Evolutionary conservation across 345 rosid species (phyloP).

Genomic region (Acer yangbiense): DNA sequence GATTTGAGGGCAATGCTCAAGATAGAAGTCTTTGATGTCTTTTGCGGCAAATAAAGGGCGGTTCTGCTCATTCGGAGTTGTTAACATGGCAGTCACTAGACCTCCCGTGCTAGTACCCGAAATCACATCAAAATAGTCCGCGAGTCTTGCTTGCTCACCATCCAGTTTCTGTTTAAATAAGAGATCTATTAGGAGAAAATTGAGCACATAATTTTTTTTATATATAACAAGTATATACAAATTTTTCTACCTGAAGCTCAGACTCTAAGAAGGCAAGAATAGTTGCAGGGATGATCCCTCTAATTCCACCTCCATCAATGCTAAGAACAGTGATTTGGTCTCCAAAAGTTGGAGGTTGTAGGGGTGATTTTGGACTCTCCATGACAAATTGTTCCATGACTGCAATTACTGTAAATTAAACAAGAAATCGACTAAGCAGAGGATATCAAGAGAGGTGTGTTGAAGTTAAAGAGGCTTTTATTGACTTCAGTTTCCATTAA

Average conservation of each 20-base stretch:
- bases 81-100: conserved; percentile 67
- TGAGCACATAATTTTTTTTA: no score
- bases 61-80: conserved; percentile 51
- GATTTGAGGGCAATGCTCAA: conserved; percentile 52
- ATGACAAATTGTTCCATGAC: neutral
- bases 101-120: conserved; percentile 80
- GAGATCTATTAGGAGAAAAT: no score
- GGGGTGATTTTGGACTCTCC: conserved; percentile 50
- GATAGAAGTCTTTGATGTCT: conserved; percentile 59
- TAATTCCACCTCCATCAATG: conserved; percentile 82
- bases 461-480: neutral
- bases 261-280: conserved; percentile 67
- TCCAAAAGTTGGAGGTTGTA: conserved; percentile 60
- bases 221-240: no score
- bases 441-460: neutral
- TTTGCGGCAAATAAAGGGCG: conserved; percentile 69
- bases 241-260: conserved; percentile 57
- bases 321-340: conserved; percentile 61
- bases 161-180: conserved; percentile 52
- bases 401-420: neutral
- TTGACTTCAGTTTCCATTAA: neutral
- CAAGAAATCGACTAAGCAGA: neutral
- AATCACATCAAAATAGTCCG: conserved; percentile 73
- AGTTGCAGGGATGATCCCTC: conserved; percentile 69
- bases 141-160: conserved; percentile 63